Evolutionary conservation across 2,329 filamentous ascomycete genomes (phyloP).

Genomic region (Raffaelea albimanens): DNA sequence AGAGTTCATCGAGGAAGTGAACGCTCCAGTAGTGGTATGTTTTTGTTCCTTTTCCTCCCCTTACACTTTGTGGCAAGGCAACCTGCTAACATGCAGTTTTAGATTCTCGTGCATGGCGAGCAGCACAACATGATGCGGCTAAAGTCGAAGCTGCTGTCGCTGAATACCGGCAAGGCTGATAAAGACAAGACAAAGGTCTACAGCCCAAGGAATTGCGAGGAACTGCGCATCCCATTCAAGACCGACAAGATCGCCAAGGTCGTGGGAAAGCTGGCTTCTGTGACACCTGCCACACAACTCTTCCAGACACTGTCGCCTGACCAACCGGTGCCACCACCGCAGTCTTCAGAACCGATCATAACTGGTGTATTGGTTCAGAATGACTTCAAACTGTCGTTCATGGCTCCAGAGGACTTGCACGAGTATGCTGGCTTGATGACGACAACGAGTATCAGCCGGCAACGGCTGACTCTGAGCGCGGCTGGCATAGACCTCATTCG

Average conservation of each 20-base stretch:
- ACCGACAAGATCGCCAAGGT: slow-evolving; percentile 94
- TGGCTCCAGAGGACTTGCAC: slow-evolving; percentile 91
- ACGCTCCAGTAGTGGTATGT: slow-evolving; percentile 83
- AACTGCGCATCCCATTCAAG: slow-evolving; percentile 89
- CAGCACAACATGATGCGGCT: slow-evolving; percentile 97
- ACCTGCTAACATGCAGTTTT: slow-evolving; percentile 8
- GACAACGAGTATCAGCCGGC: slow-evolving; percentile 86
- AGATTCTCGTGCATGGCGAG: slow-evolving; percentile 96
- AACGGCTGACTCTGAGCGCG: slow-evolving; percentile 77
- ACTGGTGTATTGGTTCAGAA: slow-evolving; percentile 92
- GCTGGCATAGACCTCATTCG: slow-evolving; percentile 85
- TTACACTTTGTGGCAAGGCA: background rate
- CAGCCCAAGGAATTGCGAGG: slow-evolving; percentile 89
- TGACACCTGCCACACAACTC: slow-evolving; percentile 52
- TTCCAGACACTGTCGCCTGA: background rate
- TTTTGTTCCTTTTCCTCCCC: background rate
- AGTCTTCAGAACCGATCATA: slow-evolving; percentile 43
- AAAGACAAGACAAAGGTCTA: slow-evolving; percentile 87
- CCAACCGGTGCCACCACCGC: no score
- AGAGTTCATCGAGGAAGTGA: slow-evolving; percentile 93
- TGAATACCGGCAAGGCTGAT: slow-evolving; percentile 70
- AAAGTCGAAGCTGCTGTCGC: slow-evolving; percentile 87
- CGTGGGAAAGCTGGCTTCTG: slow-evolving; percentile 81
- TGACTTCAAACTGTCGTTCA: slow-evolving; percentile 92
- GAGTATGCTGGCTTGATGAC: slow-evolving; percentile 97